Evolutionary conservation across 2,329 filamentous ascomycete species (phyloP), one percentile per base, ranked within the genome.

Genomic region (Aureobasidium sp.): DNA sequence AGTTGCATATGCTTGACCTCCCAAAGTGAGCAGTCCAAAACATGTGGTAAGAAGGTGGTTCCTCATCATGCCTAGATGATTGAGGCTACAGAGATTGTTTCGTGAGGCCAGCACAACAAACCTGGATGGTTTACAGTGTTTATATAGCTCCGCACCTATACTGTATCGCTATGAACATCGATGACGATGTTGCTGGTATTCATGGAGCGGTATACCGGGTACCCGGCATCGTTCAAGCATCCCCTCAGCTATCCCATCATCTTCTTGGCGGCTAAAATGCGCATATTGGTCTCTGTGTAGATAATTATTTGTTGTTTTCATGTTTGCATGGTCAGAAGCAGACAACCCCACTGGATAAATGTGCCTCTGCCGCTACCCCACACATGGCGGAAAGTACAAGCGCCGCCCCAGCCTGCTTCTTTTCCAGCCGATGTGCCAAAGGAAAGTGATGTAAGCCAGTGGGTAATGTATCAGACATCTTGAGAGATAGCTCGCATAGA

Each of bases 181-280:
- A 25, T 52, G 31, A 52, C 34, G 31, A 52, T 52, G 20, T 5
- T 37, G 34, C 48, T 37, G n/a, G 34, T 17, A 20, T 52, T 14
- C 6, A 52, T 25, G 31, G 22, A 25, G 51, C 51, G 15, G 25
- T 55, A 55, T 56, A 42, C 39, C 52, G 52, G 52, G 36, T 56
- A 44, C 39, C 27, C 52, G 52, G 52, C 52, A 56, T 14, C 27
- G 44, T 41, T 56, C n/a, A 29, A 8, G 6, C 8, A 20, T 29
- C 25, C 36, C 51, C 22, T 55, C 37, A 55, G 8, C 36, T n/a
- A 14, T 15, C 11, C 15, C 37, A n/a, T 34, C 17, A 27, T 11
- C n/a, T 11, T 44, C 39, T 56, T 56, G 52, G 27, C 52, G 52
- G 52, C 52, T 56, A 56, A 56, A 56, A 27, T 15, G 22, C 44